A percentile compares a stretch with the other conserved stretches of the same genome.
These are phyloP conservation scores for Fusarium chuoi DNA, from an alignment of 2,329 filamentous ascomycete species.

Conservation along the genomic window DNA sequence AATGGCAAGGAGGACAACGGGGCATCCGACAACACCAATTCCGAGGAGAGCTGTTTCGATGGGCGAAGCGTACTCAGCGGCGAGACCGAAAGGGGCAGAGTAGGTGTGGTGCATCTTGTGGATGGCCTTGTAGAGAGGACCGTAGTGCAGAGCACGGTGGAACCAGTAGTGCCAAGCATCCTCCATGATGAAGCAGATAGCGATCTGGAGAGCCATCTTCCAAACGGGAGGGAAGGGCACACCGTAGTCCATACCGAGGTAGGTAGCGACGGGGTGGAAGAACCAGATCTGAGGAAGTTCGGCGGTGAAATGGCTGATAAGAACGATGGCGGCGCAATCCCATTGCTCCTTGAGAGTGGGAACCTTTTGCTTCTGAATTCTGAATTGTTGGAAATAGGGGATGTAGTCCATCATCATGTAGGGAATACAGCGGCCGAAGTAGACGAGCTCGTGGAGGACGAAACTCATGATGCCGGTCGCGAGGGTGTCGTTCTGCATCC, in stretches of 20 bases:
- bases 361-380: conserved; percentile 91
- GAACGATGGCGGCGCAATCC: conserved; percentile 91
- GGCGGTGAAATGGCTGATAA: conserved; percentile 96
- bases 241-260: conserved; percentile 85
- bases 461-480: conserved; percentile 99
- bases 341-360: conserved; percentile 94
- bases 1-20: conserved; percentile 83
- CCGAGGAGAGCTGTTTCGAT: conserved; percentile 97
- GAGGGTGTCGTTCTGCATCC: conserved; percentile 96
- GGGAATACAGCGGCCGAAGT: conserved; percentile 90
- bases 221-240: conserved; percentile 88
- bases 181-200: conserved; percentile 94
- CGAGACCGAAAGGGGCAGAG: conserved; percentile 94
- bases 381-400: conserved; percentile 90
- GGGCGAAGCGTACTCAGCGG: conserved; percentile 96
- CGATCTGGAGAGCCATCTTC: conserved; percentile 92
- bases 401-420: conserved; percentile 94
- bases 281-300: conserved; percentile 99
- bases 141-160: conserved; percentile 93
- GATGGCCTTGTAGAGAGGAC: conserved; percentile 92
- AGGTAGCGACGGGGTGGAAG: conserved; percentile 96
- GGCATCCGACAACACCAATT: conserved; percentile 82
- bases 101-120: conserved; percentile 99
- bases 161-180: conserved; percentile 99
- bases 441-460: conserved; percentile 90